A percentile compares a stretch with the other conserved stretches of the same genome.
Conservation (phyloP, 2,329 filamentous ascomycete genomes). For the Colletotrichum filicis region DNA sequence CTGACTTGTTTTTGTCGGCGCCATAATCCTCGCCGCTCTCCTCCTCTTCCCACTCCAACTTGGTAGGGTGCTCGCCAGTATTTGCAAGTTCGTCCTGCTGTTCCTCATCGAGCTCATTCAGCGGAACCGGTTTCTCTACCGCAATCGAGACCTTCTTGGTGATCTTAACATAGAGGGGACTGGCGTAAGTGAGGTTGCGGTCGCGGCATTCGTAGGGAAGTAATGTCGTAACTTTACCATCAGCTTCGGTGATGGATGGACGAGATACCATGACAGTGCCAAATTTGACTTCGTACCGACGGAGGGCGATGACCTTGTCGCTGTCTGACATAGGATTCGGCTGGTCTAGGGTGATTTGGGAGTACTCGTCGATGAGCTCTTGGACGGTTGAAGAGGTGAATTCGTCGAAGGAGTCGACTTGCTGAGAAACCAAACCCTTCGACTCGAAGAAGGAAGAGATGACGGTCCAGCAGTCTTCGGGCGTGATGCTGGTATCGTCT, state of each 20-base stretch:
- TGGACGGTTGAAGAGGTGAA: slow-evolving; percentile 96
- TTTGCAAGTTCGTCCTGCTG: slow-evolving; percentile 65
- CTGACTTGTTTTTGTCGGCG: slow-evolving; percentile 60
- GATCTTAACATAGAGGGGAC: slow-evolving; percentile 90
- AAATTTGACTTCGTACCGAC: slow-evolving; percentile 95
- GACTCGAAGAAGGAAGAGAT: slow-evolving; percentile 97
- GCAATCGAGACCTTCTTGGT: slow-evolving; percentile 86
- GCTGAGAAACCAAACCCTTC: slow-evolving; percentile 96
- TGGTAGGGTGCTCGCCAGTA: slow-evolving; percentile 68
- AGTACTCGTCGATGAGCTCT: slow-evolving; percentile 92
- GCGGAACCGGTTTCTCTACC: slow-evolving; percentile 75
- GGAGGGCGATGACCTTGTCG: slow-evolving; percentile 84
- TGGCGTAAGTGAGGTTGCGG: slow-evolving; percentile 95
- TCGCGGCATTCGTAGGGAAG: slow-evolving; percentile 95
- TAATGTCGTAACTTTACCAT: slow-evolving; percentile 86
- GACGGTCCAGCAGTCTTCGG: slow-evolving; percentile 98
- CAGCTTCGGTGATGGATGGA: slow-evolving; percentile 91
- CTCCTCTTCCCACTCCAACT: slow-evolving; percentile 71
- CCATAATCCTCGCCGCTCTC: slow-evolving; percentile 62
- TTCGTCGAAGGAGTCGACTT: slow-evolving; percentile 98
- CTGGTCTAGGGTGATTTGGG: slow-evolving; percentile 91
- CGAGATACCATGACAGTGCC: slow-evolving; percentile 89
- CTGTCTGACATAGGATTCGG: slow-evolving; percentile 82
- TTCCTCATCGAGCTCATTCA: slow-evolving; percentile 76
- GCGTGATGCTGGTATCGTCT: slow-evolving; percentile 80